Evolutionary conservation across 2,329 filamentous ascomycete species (phyloP).

Genomic region (Tolypocladium album): DNA sequence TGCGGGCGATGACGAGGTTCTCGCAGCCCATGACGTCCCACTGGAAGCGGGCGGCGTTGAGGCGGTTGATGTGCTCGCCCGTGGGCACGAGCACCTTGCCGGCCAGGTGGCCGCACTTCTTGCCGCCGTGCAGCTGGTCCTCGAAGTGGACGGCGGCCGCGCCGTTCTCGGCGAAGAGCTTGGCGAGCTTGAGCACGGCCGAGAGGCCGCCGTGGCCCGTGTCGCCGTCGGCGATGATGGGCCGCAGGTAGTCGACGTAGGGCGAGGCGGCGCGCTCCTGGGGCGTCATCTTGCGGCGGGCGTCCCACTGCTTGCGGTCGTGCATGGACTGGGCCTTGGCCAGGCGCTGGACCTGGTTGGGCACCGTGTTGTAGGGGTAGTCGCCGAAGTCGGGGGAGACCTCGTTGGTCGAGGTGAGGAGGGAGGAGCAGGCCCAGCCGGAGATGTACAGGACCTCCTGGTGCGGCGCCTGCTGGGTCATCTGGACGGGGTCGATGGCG

Average conservation of each 20-base stretch:
- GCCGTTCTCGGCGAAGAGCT: constrained; percentile 94
- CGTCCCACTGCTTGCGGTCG: constrained; percentile 90
- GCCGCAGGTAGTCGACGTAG: constrained; percentile 85
- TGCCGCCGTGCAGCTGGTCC: constrained; percentile 93
- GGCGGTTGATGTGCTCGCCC: constrained; percentile 91
- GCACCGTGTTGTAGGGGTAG: constrained; percentile 98
- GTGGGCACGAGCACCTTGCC: constrained; percentile 92
- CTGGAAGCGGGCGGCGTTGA: constrained; percentile 86
- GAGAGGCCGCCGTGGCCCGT: constrained; percentile 90
- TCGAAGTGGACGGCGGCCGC: constrained; percentile 96
- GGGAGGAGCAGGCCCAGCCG: constrained; percentile 93
- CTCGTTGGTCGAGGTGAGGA: constrained; percentile 90
- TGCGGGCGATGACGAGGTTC: constrained; percentile 88
- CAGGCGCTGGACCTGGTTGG: constrained; percentile 91
- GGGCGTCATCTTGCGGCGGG: constrained; percentile 63
- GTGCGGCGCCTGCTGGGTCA: constrained; percentile 95
- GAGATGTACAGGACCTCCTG: constrained; percentile 95
- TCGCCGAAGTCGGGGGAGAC: constrained; percentile 97
- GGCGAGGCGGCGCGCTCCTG: constrained; percentile 65
- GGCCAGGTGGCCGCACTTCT: constrained; percentile 95
- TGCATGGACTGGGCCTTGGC: constrained; percentile 97
- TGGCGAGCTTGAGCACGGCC: constrained; percentile 89
- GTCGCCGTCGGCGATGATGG: constrained; percentile 93
- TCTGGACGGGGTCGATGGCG: constrained; percentile 96
- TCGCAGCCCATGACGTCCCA: constrained; percentile 98